Base-by-base conservation (phyloP, 768 basidiomycete genomes). In the Pluteus cervinus region DNA sequence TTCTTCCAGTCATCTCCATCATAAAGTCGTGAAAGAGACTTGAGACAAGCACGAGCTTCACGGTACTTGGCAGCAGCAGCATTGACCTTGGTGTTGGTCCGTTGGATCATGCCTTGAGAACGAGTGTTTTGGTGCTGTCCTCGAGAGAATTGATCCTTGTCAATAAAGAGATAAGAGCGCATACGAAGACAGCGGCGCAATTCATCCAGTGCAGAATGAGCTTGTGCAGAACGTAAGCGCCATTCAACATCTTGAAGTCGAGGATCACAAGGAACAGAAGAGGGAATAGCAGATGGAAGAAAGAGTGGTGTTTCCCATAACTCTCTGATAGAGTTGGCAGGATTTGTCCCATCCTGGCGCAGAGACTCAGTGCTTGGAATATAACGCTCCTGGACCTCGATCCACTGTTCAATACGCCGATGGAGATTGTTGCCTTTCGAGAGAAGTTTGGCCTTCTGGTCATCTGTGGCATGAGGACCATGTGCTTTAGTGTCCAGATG, bases 71-170 rank as follows among this genome's bases (percentile, higher is more conserved):
- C n/a, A 4, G 28, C 37, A 16, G 15, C 10, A 39, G 29, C 18
- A 7, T 15, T 5, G 21, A 39, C 31, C 26, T 14, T 39, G 3
- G 10, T 29, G 10, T 39, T 30, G n/a, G 23, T 5, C 5, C 28
- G 37, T 4, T 39, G 14, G 4, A 39, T 20, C 9, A 39, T 21
- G 3, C 26, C 28, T 14, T 22, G 15, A 24, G 26, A 17, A 4
- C 37, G 26, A 3, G 37, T 39, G 17, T 30, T 39, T 5, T 39
- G 37, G 17, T 7, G 15, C 31, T 33, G 39, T 7, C 39, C 39
- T 3, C 21, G 31, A 5, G 21, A 17, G 24, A 33, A 40, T 3
- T 14, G 3, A 10, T 35, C 20, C 12, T 35, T 35, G 12, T 21
- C 22, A 24, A 21, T 12, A 35, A 23, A 24, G 4, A 35, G 16